Evolutionary conservation across 2,329 filamentous ascomycete genomes (phyloP).

Genomic region (Hypoxylon sp.): DNA sequence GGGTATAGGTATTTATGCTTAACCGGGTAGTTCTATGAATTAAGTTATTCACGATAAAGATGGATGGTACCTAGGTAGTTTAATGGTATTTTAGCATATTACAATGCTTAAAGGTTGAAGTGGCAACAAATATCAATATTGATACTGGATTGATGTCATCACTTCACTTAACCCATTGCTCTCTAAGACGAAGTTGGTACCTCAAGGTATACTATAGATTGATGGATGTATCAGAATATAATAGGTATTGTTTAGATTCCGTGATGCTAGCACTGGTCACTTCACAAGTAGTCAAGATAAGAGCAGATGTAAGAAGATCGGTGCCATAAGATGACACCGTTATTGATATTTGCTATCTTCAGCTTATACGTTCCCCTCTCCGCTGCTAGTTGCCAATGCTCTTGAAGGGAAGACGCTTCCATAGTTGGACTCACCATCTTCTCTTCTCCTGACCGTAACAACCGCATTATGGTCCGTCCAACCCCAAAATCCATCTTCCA

Average conservation of each 20-base stretch:
- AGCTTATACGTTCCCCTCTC: constrained; percentile 17
- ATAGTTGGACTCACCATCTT: constrained; percentile 3
- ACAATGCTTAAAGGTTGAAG: no score
- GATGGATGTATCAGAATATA: no score
- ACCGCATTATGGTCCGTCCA: constrained; percentile 16
- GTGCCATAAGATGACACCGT: constrained; percentile 18
- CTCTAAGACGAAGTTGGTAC: background rate
- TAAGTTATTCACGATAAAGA: no score
- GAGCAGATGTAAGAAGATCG: constrained; percentile 1
- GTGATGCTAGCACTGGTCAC: background rate
- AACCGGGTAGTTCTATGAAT: no score
- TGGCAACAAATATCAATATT: no score
- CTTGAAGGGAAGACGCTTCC: background rate
- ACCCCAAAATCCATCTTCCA: constrained; percentile 5
- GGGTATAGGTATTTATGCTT: no score
- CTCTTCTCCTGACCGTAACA: constrained; percentile 1
- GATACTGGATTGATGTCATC: no score
- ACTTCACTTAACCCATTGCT: no score
- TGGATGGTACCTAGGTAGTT: no score
- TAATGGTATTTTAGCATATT: no score
- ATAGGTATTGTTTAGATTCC: background rate
- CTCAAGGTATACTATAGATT: no score
- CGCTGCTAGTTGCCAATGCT: constrained; percentile 17
- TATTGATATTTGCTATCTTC: constrained; percentile 36
- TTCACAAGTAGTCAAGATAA: background rate